Evolutionary conservation across 1,284 basidiomycete species (phyloP).

Genomic region (Cryptococcus hybrid): DNA sequence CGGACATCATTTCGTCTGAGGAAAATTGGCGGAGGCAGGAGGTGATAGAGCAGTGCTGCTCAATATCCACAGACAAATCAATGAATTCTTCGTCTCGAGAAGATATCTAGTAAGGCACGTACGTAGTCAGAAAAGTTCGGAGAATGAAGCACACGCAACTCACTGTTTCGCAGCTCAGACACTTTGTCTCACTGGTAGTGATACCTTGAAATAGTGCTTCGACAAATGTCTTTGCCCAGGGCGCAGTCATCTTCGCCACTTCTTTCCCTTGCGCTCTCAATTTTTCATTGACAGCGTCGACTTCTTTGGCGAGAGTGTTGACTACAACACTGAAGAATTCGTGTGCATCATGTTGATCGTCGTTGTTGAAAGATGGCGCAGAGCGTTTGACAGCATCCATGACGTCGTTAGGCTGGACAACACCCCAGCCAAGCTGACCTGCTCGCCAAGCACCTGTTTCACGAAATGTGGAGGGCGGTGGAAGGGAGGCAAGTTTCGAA

Average conservation of each 20-base stretch:
- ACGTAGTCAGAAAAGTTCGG: neutral
- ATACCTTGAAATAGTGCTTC: conserved; percentile 91
- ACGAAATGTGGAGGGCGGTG: conserved; percentile 40
- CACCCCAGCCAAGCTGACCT: conserved; percentile 65
- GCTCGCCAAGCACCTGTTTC: conserved; percentile 48
- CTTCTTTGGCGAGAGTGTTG: conserved; percentile 87
- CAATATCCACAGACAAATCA: conserved; percentile 96
- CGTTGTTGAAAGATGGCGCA: conserved; percentile 80
- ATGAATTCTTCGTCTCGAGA: conserved; percentile 94
- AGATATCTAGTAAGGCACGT: conserved; percentile 62
- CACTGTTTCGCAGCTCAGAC: conserved; percentile 93
- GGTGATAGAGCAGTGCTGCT: conserved; percentile 93
- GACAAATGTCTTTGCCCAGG: conserved; percentile 68
- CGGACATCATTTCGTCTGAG: conserved; percentile 96
- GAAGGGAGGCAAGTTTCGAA: conserved; percentile 40
- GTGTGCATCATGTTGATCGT: conserved; percentile 92
- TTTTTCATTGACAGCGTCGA: conserved; percentile 64
- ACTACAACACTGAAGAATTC: conserved; percentile 95
- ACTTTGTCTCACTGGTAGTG: conserved; percentile 94
- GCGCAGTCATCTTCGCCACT: conserved; percentile 28
- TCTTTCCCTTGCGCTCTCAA: conserved; percentile 27
- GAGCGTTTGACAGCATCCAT: conserved; percentile 85
- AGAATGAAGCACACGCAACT: conserved; percentile 24
- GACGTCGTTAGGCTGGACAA: conserved; percentile 80
- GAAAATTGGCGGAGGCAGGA: conserved; percentile 95